phyloP scores from a whole-genome alignment of 2,329 filamentous ascomycete genomes.

The Anthostomella pinea region DNA sequence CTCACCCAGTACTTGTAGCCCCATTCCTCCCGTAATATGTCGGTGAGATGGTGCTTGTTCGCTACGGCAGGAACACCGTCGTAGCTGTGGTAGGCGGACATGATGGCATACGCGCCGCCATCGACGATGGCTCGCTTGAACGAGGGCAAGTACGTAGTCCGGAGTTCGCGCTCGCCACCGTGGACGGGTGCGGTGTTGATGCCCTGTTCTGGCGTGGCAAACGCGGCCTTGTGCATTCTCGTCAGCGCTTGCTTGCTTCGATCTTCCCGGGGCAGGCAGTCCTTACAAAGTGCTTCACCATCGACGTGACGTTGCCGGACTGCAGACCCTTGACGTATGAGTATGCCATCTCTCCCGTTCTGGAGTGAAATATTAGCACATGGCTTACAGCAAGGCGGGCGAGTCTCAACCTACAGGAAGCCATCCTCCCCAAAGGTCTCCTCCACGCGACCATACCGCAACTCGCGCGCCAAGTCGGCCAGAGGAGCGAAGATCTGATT shows the following conservation, averaged over 20 bases:
- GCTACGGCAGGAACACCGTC: conserved; percentile 68
- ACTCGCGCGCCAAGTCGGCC: conserved; percentile 67
- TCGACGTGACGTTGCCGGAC: conserved; percentile 62
- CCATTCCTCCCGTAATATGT: conserved; percentile 70
- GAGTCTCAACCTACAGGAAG: conserved; percentile 48
- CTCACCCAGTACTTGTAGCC: conserved; percentile 67
- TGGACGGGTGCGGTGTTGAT: conserved; percentile 63
- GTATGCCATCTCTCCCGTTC: conserved; percentile 63
- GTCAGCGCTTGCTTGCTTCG: conserved; percentile 3
- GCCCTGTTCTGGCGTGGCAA: conserved; percentile 67
- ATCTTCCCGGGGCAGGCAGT: neutral
- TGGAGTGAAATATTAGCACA: conserved; percentile 14
- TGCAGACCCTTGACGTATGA: conserved; percentile 58
- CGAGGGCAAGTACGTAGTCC: conserved; percentile 54
- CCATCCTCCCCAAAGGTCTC: conserved; percentile 71
- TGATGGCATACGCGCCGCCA: conserved; percentile 63
- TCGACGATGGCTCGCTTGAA: conserved; percentile 72
- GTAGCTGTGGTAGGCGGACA: conserved; percentile 74
- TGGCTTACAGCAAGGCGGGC: neutral
- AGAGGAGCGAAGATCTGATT: conserved; percentile 73
- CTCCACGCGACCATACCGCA: conserved; percentile 70
- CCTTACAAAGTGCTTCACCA: conserved; percentile 69
- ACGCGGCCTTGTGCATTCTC: conserved; percentile 47
- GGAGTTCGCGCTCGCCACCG: conserved; percentile 51
- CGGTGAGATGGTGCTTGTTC: conserved; percentile 62